These are phyloP conservation scores for Lipomyces anomalus DNA, from an alignment of 805 yeast species.

Conservation along the genomic window DNA sequence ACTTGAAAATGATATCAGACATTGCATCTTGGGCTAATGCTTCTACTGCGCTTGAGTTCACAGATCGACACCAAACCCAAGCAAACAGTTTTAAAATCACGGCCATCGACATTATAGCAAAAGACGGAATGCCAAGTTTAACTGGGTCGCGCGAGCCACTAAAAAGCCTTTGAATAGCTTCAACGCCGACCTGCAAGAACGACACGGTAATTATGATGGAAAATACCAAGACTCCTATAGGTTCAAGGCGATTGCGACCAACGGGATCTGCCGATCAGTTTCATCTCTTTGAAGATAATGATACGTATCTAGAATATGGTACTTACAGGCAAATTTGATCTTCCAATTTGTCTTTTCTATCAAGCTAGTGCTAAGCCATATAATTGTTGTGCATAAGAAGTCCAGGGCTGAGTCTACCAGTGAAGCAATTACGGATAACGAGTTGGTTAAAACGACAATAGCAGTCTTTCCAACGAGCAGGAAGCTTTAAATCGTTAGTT, in stretches of 20 bases:
- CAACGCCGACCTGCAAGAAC: constrained; percentile 61
- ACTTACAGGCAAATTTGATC: too few species aligned
- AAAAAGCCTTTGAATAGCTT: neutral
- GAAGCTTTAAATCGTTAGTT: constrained; percentile 21
- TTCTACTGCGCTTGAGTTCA: constrained; percentile 61
- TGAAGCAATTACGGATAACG: constrained; percentile 71
- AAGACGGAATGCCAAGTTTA: constrained; percentile 44
- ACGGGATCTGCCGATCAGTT: constrained; percentile 1
- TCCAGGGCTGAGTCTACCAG: constrained; percentile 69
- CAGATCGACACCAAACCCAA: constrained; percentile 56
- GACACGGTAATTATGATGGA: constrained; percentile 64
- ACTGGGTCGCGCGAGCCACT: constrained; percentile 33
- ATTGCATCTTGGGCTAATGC: constrained; percentile 79
- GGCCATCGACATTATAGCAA: constrained; percentile 57
- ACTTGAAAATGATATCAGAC: constrained; percentile 74
- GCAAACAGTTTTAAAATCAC: constrained; percentile 55
- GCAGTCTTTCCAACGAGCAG: constrained; percentile 54
- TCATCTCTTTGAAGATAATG: too few species aligned
- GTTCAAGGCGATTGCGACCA: constrained; percentile 52
- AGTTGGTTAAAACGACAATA: constrained; percentile 55
- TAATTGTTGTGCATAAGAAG: constrained; percentile 67
- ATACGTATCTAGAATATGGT: too few species aligned
- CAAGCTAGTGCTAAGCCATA: constrained; percentile 35
- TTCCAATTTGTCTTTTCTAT: constrained; percentile 1
- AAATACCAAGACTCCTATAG: constrained; percentile 69